These are phyloP conservation scores for Penicillium aurantiogriseum DNA, from an alignment of 2,329 filamentous ascomycete genomes.

Conservation along the genomic window DNA sequence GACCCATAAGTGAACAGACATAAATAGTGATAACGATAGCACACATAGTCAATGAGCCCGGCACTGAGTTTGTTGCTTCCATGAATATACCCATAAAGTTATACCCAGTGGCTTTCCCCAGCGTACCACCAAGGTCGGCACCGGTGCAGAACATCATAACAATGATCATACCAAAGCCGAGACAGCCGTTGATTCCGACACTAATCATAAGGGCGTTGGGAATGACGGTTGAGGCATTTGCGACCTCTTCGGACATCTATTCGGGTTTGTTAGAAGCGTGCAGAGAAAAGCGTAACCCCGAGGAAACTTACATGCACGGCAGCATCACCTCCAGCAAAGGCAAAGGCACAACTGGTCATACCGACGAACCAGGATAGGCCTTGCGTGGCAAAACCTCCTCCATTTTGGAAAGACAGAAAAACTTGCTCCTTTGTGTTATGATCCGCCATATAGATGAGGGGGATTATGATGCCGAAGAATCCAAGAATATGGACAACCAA, in stretches of 20 bases:
- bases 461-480: slow-evolving; percentile 53
- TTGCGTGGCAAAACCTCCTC: slow-evolving; percentile 45
- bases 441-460: slow-evolving; percentile 45
- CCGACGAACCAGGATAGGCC: slow-evolving; percentile 43
- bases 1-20: slow-evolving; percentile 31
- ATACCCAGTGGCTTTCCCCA: slow-evolving; percentile 27
- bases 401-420: slow-evolving; percentile 50
- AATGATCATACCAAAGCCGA: slow-evolving; percentile 39
- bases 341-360: slow-evolving; percentile 35
- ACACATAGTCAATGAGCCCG: slow-evolving; percentile 25
- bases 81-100: slow-evolving; percentile 36
- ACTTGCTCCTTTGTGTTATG: slow-evolving; percentile 44
- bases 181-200: slow-evolving; percentile 35
- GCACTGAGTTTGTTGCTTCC: slow-evolving; percentile 27
- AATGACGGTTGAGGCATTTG: slow-evolving; percentile 36
- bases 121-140: slow-evolving; percentile 26
- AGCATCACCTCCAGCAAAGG: slow-evolving; percentile 38
- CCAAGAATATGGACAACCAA: slow-evolving; percentile 52
- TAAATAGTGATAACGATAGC: slow-evolving; percentile 29
- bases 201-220: slow-evolving; percentile 38
- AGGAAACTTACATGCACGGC: slow-evolving; percentile 37
- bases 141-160: slow-evolving; percentile 40
- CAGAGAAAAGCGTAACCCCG: not conserved
- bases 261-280: not conserved
- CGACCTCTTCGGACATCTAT: slow-evolving; percentile 40